phyloP scores from a whole-genome alignment of 495 filamentous ascomycete genomes.

The Podospora pseudocomata region DNA sequence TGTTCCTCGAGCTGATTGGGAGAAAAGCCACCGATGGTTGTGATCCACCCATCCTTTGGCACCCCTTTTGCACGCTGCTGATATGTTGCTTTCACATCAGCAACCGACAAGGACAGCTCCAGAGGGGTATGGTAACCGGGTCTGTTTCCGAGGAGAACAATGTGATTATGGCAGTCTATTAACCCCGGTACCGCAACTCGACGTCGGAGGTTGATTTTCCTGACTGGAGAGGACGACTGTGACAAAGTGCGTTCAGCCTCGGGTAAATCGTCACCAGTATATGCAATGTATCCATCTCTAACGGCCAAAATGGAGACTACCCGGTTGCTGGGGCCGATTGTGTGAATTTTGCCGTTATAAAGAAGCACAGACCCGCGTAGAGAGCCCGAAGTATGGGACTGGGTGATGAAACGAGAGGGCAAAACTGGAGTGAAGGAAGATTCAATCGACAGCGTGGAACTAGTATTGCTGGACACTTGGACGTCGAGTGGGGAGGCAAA shows the following conservation, averaged over 20 bases:
- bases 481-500: not conserved
- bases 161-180: slow-evolving; percentile 1
- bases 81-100: not conserved
- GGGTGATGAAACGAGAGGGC: not conserved
- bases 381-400: not conserved
- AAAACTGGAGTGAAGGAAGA: not conserved
- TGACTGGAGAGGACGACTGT: not conserved
- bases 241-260: not conserved
- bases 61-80: not conserved
- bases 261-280: not conserved
- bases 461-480: not conserved
- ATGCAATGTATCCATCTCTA: not conserved
- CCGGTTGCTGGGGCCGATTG: not conserved
- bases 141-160: not conserved
- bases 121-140: not conserved
- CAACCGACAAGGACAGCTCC: not conserved
- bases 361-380: not conserved
- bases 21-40: slow-evolving; percentile 1
- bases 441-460: not conserved
- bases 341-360: not conserved
- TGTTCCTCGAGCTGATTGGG: not conserved
- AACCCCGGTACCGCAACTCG: not conserved
- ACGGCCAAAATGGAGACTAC: not conserved
- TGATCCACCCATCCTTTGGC: not conserved
- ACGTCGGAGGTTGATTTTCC: not conserved